Percentiles rank a stretch among this genome's conserved stretches.
phyloP scores from a whole-genome alignment of 2,329 filamentous ascomycete genomes.

The Ascochyta koolunga region DNA sequence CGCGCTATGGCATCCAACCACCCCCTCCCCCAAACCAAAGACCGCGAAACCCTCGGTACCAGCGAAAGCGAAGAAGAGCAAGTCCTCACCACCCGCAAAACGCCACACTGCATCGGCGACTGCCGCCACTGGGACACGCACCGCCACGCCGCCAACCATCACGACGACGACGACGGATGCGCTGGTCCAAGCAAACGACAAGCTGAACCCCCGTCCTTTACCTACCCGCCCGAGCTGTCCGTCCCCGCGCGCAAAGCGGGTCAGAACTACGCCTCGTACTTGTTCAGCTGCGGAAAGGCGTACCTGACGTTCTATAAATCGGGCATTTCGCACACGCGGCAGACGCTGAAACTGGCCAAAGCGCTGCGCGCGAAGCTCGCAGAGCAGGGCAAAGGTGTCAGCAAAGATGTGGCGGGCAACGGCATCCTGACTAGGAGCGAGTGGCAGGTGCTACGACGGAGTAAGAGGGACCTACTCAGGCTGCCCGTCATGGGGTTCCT shows the following conservation, averaged over 20 bases:
- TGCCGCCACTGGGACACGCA: conserved; percentile 5
- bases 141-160: background rate
- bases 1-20: background rate
- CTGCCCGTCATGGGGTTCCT: conserved; percentile 79
- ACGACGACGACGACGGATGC: conserved; percentile 7
- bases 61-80: background rate
- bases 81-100: conserved; percentile 14
- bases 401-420: background rate
- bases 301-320: conserved; percentile 88
- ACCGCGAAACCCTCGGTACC: background rate
- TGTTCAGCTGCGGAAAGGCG: conserved; percentile 70
- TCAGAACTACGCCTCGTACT: conserved; percentile 58
- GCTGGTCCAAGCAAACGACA: conserved; percentile 19
- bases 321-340: conserved; percentile 75
- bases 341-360: conserved; percentile 62
- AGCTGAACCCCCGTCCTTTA: conserved; percentile 75
- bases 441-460: conserved; percentile 72
- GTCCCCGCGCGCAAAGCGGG: conserved; percentile 62
- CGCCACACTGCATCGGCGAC: background rate
- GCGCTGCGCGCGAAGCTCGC: conserved; percentile 50
- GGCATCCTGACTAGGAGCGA: conserved; percentile 65
- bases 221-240: conserved; percentile 72
- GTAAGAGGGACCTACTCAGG: conserved; percentile 73
- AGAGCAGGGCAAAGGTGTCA: conserved; percentile 5
- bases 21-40: background rate